Conservation (phyloP, 1,139 yeast genomes). For the Candida pseudoviswanathii region DNA sequence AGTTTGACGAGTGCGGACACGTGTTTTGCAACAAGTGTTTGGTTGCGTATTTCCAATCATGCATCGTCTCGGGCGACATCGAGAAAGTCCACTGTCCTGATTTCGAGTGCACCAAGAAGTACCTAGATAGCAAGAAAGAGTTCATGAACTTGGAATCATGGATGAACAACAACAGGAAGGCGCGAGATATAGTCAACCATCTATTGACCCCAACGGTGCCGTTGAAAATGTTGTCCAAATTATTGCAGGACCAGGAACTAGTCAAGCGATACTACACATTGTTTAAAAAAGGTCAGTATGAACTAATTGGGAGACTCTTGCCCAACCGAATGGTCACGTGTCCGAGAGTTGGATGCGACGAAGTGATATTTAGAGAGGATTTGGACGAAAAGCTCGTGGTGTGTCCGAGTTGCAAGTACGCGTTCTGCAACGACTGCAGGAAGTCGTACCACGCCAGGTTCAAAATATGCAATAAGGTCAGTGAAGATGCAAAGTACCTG, state of each 20-base stretch:
- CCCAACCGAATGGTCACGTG: conserved; percentile 57
- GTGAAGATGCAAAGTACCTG: conserved; percentile 20
- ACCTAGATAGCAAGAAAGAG: conserved; percentile 19
- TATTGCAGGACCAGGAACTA: conserved; percentile 28
- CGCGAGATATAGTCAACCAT: conserved; percentile 27
- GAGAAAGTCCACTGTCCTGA: conserved; percentile 63
- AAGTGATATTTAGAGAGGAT: conserved; percentile 49
- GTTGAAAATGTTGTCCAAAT: conserved; percentile 26
- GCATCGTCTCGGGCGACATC: conserved; percentile 54
- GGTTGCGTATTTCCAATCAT: conserved; percentile 43
- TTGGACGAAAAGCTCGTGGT: conserved; percentile 54
- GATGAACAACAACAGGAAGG: conserved; percentile 21
- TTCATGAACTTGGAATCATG: conserved; percentile 25
- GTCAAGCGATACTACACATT: conserved; percentile 42
- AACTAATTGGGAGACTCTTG: conserved; percentile 43
- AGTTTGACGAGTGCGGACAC: conserved; percentile 52
- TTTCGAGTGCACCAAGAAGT: conserved; percentile 42
- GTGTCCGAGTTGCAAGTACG: conserved; percentile 55
- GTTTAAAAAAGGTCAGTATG: conserved; percentile 41
- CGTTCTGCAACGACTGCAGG: conserved; percentile 61
- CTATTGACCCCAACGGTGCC: conserved; percentile 44
- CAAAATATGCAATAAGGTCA: conserved; percentile 38
- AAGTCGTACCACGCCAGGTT: conserved; percentile 70
- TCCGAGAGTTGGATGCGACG: conserved; percentile 47
- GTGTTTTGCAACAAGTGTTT: conserved; percentile 57